Percentiles rank a stretch among this genome's conserved stretches.
These are phyloP conservation scores for Medicago truncatula DNA, from an alignment of 306 rosid species.

Conservation along the genomic window MtrunA17r5.0-ANR NC_053049.1:38771501-38772000, in stretches of 20 bases:
- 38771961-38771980: constrained; percentile 66
- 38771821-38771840: constrained; percentile 48
- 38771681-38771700: constrained; percentile 19
- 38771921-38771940: constrained; percentile 81
- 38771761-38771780: constrained; percentile 9
- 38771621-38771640: neutral
- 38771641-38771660: neutral
- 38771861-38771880: constrained; percentile 50
- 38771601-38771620: neutral
- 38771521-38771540: neutral
- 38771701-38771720: neutral
- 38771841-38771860: constrained; percentile 51
- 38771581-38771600: neutral
- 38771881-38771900: constrained; percentile 83
- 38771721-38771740: neutral
- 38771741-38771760: neutral
- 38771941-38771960: constrained; percentile 73
- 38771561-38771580: neutral
- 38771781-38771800: constrained; percentile 18
- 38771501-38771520: neutral
- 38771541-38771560: neutral
- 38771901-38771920: constrained; percentile 82
- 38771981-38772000: constrained; percentile 12
- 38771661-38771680: neutral
- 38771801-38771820: neutral